Conservation (phyloP, 2,329 filamentous ascomycete species). For the Cordyceps fumosorosea region DNA sequence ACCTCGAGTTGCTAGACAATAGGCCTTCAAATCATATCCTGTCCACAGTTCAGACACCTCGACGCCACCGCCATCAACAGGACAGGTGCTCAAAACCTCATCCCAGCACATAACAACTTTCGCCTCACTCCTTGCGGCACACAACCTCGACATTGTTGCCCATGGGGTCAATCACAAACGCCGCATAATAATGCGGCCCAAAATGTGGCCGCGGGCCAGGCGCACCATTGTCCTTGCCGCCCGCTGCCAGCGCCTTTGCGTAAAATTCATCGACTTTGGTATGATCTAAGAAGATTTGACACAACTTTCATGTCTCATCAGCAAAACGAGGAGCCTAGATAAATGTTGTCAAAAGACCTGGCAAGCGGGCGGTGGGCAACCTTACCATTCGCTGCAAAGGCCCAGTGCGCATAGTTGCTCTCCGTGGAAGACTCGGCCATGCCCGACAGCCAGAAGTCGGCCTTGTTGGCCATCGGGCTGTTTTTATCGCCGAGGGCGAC, state of each 20-base stretch:
- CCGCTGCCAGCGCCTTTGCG: slow-evolving; percentile 28
- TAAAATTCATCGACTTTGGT: slow-evolving; percentile 36
- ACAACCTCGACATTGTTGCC: slow-evolving; percentile 42
- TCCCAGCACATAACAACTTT: too few relatives aligned
- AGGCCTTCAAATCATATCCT: too few relatives aligned
- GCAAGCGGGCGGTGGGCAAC: not conserved
- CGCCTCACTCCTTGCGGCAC: slow-evolving; percentile 16
- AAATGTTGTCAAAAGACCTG: not conserved
- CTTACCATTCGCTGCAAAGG: slow-evolving; percentile 6
- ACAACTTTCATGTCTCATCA: not conserved
- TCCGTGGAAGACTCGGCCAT: not conserved
- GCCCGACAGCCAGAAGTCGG: slow-evolving; percentile 12
- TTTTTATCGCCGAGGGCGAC: slow-evolving; percentile 9
- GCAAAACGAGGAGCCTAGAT: too few relatives aligned
- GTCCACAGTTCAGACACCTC: not conserved
- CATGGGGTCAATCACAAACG: slow-evolving; percentile 37
- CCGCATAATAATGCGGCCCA: slow-evolving; percentile 36
- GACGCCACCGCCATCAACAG: not conserved
- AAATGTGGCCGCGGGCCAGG: slow-evolving; percentile 36
- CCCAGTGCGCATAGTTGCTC: slow-evolving; percentile 8
- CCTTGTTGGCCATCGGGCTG: slow-evolving; percentile 5
- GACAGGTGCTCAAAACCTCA: not conserved
- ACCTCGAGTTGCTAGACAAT: too few relatives aligned
- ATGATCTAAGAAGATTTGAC: slow-evolving; percentile 22
- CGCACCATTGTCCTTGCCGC: slow-evolving; percentile 36